Base-by-base conservation (phyloP, 2,329 filamentous ascomycete genomes). In the Pezicula neosporulosa region DNA sequence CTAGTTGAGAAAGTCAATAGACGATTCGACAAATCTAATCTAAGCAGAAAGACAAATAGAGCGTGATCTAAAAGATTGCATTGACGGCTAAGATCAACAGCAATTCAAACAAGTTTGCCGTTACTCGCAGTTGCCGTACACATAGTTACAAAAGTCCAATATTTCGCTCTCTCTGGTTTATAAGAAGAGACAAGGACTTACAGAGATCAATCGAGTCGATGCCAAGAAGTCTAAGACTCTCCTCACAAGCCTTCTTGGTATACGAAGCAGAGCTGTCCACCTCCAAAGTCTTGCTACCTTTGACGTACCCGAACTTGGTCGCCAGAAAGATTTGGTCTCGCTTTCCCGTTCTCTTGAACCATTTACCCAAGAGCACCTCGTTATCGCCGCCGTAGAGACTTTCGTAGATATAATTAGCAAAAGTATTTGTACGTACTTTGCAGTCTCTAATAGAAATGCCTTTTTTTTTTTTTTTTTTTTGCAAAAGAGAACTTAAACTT, bases 321-420 rank as follows among this genome's bases (percentile, higher is more conserved):
- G 75, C 73, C 1, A 81, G 64, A 58, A 81, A 78, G 55, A 81
- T 73, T 41, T 78, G 60, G 35, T 73, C 56, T 0, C 73, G 68
- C 48, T 73, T 69, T 63, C 52, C 70, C 61, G 60, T 50, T 69
- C 71, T 4, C 68, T 66, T 45, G 55, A 80, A 74, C 75, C 77
- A 80, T 57, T 70, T 70, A 0, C 73, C 73, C 3, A 80, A 42
- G 0, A 78, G 57, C 4, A 71, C 70, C 58, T 80, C 76, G 47
- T 63, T 72, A 47, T 76, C 71, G 24, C 47, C 48, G 42, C 54
- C n/a, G n/a, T n/a, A n/a, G 56, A n/a, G 58, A 48, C 52, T 51
- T 18, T 47, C 58, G 24, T 27, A 45, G 19, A 15, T 27, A 51
- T 13, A 13, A 9, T 19, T 46, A 28, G 24, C 8, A 30, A 19